Base-by-base conservation (phyloP, 1,284 basidiomycete species). In the Cryptococcus sp. region DNA sequence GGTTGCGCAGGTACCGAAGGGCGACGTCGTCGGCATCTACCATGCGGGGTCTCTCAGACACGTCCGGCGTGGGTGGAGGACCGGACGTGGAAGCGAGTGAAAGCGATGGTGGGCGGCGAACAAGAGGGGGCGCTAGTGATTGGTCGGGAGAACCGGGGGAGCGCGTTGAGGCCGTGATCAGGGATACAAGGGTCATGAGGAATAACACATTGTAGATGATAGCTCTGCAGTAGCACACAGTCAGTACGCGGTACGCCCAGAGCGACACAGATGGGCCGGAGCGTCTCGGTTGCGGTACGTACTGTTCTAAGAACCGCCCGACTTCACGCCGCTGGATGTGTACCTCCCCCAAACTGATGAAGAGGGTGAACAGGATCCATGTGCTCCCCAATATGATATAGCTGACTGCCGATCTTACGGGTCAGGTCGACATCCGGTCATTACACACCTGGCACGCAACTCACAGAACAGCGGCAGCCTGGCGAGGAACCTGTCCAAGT, bases 21-120 rank as follows among this genome's bases (percentile, higher is more conserved):
- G 70, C 69, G 4, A 71, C 64, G 42, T 71, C 64, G 52, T 72
- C 70, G 49, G 62, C 59, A 36, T 66, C 62, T 18, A 44, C 44
- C 18, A 46, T 28, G 28, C 50, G 16, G 21, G 44, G 42, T 7
- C 46, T 21, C 16, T 47, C 33, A 24, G 33, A 36, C 20, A 21
- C n/a, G 21, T 21, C 13, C 8, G 33, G 33, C 24, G 16, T 28
- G 20, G 8, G 12, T 7, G 46, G 33, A 3, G 20, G 15, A 12
- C 6, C 1, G 23, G 13, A 9, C 11, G 46, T 28, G n/a, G 46
- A 46, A 11, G 36, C 36, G 18, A 35, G 35, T 12, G 2, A 39
- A 20, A 24, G 33, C 9, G 55, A 55, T 3, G 55, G 49, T 12
- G 44, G 44, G 4, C 28, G 28, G 28, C 28, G 28, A 33, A 9